Percentiles rank a stretch among this genome's conserved stretches.
phyloP scores from a whole-genome alignment of 306 rosid genomes.

The Nissolia schottii region DNA sequence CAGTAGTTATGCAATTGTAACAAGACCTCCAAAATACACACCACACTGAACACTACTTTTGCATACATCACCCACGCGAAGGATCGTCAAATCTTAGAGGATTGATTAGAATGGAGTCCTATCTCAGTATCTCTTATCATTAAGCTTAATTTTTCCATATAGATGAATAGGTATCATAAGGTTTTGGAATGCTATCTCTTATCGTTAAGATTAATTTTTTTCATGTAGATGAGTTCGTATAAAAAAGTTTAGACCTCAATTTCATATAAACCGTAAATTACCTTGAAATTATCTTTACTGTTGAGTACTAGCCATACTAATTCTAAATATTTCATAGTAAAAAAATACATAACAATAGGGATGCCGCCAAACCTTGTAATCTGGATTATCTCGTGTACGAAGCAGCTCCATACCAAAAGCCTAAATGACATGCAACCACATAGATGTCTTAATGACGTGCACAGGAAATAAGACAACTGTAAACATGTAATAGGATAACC shows the following conservation, averaged over 20 bases:
- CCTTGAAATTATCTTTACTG: background rate
- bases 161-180: constrained; percentile 2
- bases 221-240: background rate
- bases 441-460: constrained; percentile 8
- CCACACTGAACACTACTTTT: background rate
- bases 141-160: background rate
- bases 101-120: background rate
- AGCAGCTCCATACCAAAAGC: constrained; percentile 99
- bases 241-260: background rate
- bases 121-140: background rate
- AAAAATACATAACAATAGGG: background rate
- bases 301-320: background rate
- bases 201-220: constrained; percentile 10
- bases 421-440: constrained; percentile 34
- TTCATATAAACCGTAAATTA: background rate
- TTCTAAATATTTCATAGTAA: background rate
- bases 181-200: background rate
- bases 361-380: constrained; percentile 64
- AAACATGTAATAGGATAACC: constrained; percentile 6
- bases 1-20: background rate
- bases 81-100: background rate
- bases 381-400: constrained; percentile 83
- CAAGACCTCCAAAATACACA: background rate
- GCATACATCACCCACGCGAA: background rate
- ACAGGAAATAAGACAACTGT: background rate